These are phyloP conservation scores for Nigrograna mackinnonii DNA, from an alignment of 2,329 filamentous ascomycete genomes.

Conservation along the genomic window DNA sequence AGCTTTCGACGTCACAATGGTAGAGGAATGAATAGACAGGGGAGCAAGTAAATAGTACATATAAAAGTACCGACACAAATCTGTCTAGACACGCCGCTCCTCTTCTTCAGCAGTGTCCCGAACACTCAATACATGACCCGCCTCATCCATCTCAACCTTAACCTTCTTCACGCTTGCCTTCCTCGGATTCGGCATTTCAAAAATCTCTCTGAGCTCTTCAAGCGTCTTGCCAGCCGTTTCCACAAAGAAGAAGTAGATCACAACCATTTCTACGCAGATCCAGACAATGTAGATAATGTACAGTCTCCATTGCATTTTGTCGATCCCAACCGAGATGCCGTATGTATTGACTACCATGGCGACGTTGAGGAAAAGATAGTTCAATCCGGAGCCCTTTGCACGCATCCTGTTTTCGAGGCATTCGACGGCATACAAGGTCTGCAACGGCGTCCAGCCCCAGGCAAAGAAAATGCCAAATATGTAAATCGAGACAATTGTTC, in stretches of 20 bases:
- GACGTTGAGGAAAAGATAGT: constrained; percentile 37
- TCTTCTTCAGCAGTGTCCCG: too few relatives aligned
- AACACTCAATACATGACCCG: constrained; percentile 29
- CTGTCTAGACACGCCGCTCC: too few relatives aligned
- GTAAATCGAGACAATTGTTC: constrained; percentile 45
- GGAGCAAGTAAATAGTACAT: too few relatives aligned
- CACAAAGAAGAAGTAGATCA: constrained; percentile 36
- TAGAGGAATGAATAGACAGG: too few relatives aligned
- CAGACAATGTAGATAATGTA: constrained; percentile 36
- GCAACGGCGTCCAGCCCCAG: constrained; percentile 45
- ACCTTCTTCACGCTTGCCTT: constrained; percentile 25
- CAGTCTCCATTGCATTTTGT: constrained; percentile 34
- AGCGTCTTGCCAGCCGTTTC: constrained; percentile 37
- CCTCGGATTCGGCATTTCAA: constrained; percentile 31
- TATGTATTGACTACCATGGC: constrained; percentile 39
- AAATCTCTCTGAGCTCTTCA: constrained; percentile 36
- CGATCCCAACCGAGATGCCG: constrained; percentile 34
- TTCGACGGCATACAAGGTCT: constrained; percentile 44
- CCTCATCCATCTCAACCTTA: constrained; percentile 26
- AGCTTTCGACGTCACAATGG: too few relatives aligned
- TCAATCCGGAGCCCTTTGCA: constrained; percentile 40
- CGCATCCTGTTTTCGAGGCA: constrained; percentile 43
- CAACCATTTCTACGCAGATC: constrained; percentile 32
- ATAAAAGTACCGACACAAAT: too few relatives aligned
- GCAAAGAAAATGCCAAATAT: constrained; percentile 45